phyloP scores from a whole-genome alignment of 179 eudicot species.

The Beta macrorhiza region DNA sequence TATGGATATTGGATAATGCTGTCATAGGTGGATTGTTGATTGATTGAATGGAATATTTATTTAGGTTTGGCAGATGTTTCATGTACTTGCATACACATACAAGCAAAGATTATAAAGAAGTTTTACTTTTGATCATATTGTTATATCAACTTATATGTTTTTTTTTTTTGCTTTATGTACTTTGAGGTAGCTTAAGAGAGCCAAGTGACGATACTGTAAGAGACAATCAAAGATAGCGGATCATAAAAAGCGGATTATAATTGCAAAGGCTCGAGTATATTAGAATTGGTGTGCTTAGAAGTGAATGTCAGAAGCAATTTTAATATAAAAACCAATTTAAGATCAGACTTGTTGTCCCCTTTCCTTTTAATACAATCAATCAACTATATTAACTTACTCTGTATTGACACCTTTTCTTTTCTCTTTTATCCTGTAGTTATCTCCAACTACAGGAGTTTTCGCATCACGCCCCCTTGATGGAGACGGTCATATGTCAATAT shows the following conservation, averaged over 20 bases:
- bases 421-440: slow-evolving; percentile 25
- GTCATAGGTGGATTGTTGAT: background rate
- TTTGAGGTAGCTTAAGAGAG: background rate
- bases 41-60: background rate
- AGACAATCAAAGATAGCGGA: background rate
- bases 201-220: background rate
- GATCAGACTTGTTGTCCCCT: background rate
- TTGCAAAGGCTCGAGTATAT: background rate
- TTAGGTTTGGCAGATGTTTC: background rate
- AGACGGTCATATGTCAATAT: slow-evolving; percentile 24
- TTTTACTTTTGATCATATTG: background rate
- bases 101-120: background rate
- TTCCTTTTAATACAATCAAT: background rate
- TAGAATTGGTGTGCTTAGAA: background rate
- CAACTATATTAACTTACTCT: background rate
- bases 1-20: background rate
- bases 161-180: background rate
- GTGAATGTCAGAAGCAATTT: background rate
- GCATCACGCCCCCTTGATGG: slow-evolving; percentile 11
- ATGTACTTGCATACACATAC: background rate
- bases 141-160: background rate
- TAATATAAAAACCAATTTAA: background rate
- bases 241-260: background rate
- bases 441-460: slow-evolving; percentile 45
- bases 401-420: background rate